Conservation (phyloP, 345 rosid genomes). For the Adansonia digitata region DNA sequence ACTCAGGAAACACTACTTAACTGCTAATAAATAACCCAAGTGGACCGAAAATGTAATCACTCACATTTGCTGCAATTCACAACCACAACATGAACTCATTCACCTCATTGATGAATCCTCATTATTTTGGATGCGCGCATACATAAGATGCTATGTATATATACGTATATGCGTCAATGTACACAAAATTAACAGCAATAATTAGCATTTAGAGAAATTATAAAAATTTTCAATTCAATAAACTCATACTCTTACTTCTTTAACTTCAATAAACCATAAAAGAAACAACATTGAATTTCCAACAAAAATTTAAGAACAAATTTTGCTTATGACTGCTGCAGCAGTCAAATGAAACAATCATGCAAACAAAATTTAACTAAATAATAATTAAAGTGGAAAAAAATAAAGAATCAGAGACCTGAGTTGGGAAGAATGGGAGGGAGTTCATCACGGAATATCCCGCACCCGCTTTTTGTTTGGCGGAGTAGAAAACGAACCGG, state of each 20-base stretch:
- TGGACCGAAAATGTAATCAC: background rate
- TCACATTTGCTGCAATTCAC: background rate
- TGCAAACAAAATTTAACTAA: too few relatives aligned
- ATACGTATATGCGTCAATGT: background rate
- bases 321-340: background rate
- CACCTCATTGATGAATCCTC: background rate
- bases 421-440: constrained; percentile 41
- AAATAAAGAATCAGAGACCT: constrained; percentile 33
- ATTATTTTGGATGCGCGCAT: background rate
- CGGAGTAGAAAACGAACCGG: constrained; percentile 52
- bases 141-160: too few relatives aligned
- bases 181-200: background rate
- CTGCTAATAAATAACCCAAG: background rate
- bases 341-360: background rate
- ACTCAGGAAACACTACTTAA: background rate
- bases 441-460: constrained; percentile 65
- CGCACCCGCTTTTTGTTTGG: constrained; percentile 57
- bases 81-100: background rate
- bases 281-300: background rate
- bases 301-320: background rate
- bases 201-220: background rate
- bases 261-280: background rate
- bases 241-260: background rate
- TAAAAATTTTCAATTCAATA: background rate
- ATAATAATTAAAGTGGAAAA: too few relatives aligned